Evolutionary conservation across 2,329 filamentous ascomycete species (phyloP).

Genomic region (Fusarium gaditjirri): DNA sequence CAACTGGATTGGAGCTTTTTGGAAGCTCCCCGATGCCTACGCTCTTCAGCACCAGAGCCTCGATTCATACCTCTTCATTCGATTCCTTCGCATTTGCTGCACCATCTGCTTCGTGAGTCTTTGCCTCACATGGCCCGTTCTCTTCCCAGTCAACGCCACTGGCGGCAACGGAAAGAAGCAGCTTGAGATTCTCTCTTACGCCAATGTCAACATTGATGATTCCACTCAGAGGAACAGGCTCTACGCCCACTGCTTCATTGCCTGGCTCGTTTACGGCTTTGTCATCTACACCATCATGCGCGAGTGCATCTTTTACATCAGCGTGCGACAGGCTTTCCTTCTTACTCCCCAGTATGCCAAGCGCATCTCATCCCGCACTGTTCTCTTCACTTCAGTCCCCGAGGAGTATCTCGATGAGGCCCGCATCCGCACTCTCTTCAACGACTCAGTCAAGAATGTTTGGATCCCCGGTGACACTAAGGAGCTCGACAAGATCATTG

Average conservation of each 20-base stretch:
- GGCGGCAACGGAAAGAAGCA: slow-evolving; percentile 74
- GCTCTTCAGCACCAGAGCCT: slow-evolving; percentile 87
- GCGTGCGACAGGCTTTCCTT: slow-evolving; percentile 93
- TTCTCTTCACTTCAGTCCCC: slow-evolving; percentile 91
- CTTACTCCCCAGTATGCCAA: slow-evolving; percentile 84
- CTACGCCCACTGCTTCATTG: slow-evolving; percentile 84
- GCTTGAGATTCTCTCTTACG: slow-evolving; percentile 62
- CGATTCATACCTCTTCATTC: slow-evolving; percentile 88
- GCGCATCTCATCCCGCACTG: slow-evolving; percentile 88
- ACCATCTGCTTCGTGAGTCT: slow-evolving; percentile 84
- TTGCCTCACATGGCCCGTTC: slow-evolving; percentile 84
- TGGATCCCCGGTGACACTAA: slow-evolving; percentile 84
- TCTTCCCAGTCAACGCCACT: slow-evolving; percentile 86
- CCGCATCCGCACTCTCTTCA: slow-evolving; percentile 81
- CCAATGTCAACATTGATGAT: slow-evolving; percentile 56
- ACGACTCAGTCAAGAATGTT: slow-evolving; percentile 79
- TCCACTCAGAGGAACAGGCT: slow-evolving; percentile 69
- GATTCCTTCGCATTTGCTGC: slow-evolving; percentile 81
- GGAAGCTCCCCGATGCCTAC: slow-evolving; percentile 76
- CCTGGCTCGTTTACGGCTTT: slow-evolving; percentile 87
- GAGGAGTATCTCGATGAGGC: slow-evolving; percentile 77
- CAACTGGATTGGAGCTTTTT: slow-evolving; percentile 71
- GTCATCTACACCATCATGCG: slow-evolving; percentile 89
- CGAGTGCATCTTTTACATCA: slow-evolving; percentile 93
- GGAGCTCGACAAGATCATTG: slow-evolving; percentile 79